Percentiles rank a stretch among this genome's conserved stretches.
These are phyloP conservation scores for Tetrapisispora fleetii DNA, from an alignment of 805 yeast genomes.

Conservation along the genomic window DNA sequence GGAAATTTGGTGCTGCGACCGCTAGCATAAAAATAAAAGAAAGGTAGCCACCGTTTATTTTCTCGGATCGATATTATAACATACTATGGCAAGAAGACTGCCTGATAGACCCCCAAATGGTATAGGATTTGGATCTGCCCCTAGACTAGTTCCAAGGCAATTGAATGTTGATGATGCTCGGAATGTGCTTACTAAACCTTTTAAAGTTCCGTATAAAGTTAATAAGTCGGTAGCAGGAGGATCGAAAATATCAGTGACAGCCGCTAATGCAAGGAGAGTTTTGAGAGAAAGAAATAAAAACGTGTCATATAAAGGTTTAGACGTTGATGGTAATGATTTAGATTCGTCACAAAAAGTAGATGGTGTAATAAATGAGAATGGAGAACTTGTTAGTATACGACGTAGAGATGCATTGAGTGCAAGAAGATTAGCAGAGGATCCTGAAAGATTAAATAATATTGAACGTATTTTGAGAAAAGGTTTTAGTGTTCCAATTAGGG, in stretches of 20 bases:
- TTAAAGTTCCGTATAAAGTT: conserved; percentile 49
- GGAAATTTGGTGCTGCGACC: too few relatives aligned
- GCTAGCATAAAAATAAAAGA: too few relatives aligned
- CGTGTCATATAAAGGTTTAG: conserved; percentile 34
- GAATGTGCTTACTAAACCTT: conserved; percentile 51
- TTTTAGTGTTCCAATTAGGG: conserved; percentile 55
- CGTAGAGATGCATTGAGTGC: conserved; percentile 54
- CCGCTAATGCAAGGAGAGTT: conserved; percentile 5
- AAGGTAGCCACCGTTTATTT: background rate
- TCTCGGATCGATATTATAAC: background rate
- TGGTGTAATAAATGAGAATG: conserved; percentile 25
- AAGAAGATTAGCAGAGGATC: conserved; percentile 37
- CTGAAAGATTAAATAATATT: conserved; percentile 25
- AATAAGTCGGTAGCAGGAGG: conserved; percentile 2
- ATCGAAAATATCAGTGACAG: too few relatives aligned
- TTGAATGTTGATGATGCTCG: conserved; percentile 44
- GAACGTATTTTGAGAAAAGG: conserved; percentile 37
- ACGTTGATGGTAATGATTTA: conserved; percentile 18
- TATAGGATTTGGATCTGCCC: conserved; percentile 63
- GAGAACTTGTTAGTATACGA: conserved; percentile 23
- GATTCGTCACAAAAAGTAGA: conserved; percentile 2
- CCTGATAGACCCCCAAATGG: conserved; percentile 38
- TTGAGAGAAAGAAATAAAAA: conserved; percentile 27
- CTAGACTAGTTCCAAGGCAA: conserved; percentile 46
- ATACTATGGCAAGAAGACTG: conserved; percentile 30